Evolutionary conservation across 1,139 yeast species (phyloP), one percentile per base, ranked within the genome.

Genomic region (Spencermartinsiella ligniputridi): DNA sequence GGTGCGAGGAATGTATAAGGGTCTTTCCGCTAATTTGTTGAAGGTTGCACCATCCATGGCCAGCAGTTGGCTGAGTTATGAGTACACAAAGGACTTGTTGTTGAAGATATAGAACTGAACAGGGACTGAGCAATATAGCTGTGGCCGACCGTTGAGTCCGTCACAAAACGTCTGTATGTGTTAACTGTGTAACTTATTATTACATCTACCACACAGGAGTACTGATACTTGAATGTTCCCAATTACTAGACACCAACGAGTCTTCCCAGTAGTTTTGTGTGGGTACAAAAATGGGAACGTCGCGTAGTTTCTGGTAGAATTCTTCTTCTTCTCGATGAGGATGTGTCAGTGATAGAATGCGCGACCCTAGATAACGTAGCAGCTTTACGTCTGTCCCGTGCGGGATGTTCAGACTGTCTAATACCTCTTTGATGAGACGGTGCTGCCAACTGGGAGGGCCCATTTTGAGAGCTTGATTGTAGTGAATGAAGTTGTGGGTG

Each of bases 21-120:
- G 97, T 0, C 74, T 90, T 58, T 76, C 84, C 2, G 96, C 97
- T 2, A 90, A 90, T 60, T 71, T 90, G 61, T 82, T 88, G 68
- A 90, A 90, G 63, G 94, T 90, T 2, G 86, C 88, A 33, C 97
- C 97, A 0, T 82, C 94, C 6, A 90, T 90, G 92, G 97, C 97
- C 2, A 89, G 90, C 17, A 85, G 90, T 50, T 92, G 96, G 96
- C 70, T 86, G 48, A 79, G 86, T 50, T 90, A 85, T 64, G 97
- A 90, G 61, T 64, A 78, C 35, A 70, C 84, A 19, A 75, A 75
- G 57, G 81, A 66, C 32, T 51, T 56, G 25, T 39, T 67, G 20
- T 27, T 18, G 17, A 40, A 40, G 24, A 19, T 18, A 35, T 35
- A 12, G 12, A 18, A 8, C 11, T 20, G 29, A 35, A n/a, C 15